A percentile compares a stretch with the other conserved stretches of the same genome.
These are phyloP conservation scores for Dimargaris cristalligena DNA, from an alignment of 192 early-diverging fungal species.

Conservation along the genomic window DNA sequence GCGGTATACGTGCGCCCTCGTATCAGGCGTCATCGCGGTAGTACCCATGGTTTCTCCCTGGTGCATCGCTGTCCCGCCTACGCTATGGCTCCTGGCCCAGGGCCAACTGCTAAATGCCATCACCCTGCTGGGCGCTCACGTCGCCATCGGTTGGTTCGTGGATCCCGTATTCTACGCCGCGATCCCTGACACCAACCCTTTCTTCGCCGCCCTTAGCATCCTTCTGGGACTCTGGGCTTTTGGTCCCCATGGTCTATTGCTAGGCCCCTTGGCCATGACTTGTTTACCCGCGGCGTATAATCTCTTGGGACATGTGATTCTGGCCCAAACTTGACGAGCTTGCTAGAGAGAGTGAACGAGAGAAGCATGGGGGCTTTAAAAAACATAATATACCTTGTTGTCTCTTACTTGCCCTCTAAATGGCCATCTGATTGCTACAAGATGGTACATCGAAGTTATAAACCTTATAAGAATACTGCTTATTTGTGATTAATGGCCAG, in stretches of 20 bases:
- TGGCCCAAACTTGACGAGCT: too few species aligned
- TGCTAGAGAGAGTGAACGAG: too few species aligned
- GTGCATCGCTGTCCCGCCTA: slow-evolving; percentile 9
- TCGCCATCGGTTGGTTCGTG: slow-evolving; percentile 3
- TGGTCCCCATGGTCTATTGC: slow-evolving; percentile 8
- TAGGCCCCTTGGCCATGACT: slow-evolving; percentile 8
- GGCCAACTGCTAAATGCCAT: slow-evolving; percentile 2
- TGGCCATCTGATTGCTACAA: too few species aligned
- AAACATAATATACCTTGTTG: too few species aligned
- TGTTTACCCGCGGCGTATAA: slow-evolving; percentile 10
- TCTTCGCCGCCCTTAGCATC: slow-evolving; percentile 4
- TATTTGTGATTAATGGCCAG: too few species aligned
- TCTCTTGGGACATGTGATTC: slow-evolving; percentile 5
- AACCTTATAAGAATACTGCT: too few species aligned
- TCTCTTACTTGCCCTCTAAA: too few species aligned
- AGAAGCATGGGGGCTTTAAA: too few species aligned
- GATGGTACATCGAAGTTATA: too few species aligned
- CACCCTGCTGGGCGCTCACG: not conserved
- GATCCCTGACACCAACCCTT: slow-evolving; percentile 9
- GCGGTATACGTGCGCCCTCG: slow-evolving; percentile 6
- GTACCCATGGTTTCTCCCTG: slow-evolving; percentile 4
- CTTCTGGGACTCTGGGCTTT: slow-evolving; percentile 9
- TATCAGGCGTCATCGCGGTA: slow-evolving; percentile 6
- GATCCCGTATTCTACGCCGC: slow-evolving; percentile 11
- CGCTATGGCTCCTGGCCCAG: slow-evolving; percentile 8